phyloP scores from a whole-genome alignment of 2,329 filamentous ascomycete genomes.

The Cladophialophora psammophila region DNA sequence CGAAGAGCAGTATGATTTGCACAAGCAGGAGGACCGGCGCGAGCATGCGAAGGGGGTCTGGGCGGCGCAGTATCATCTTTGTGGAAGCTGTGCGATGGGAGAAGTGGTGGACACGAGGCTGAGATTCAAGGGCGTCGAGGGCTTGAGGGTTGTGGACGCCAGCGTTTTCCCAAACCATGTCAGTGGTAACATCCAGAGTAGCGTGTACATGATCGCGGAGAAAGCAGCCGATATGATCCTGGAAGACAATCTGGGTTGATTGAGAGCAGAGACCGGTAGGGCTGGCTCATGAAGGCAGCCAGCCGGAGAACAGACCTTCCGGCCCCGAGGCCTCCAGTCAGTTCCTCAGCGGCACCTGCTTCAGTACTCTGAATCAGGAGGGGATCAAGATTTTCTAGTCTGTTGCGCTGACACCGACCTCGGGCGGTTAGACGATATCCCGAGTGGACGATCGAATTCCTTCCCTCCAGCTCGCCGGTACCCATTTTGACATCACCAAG shows the following conservation, averaged over 20 bases:
- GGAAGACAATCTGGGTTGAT: background rate
- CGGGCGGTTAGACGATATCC: no score
- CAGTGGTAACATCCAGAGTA: background rate
- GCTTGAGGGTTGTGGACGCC: constrained; percentile 6
- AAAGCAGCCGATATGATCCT: constrained; percentile 2
- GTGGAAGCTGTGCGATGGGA: constrained; percentile 7
- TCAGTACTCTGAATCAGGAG: no score
- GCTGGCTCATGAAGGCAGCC: no score
- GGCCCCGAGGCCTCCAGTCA: no score
- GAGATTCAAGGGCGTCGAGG: constrained; percentile 2
- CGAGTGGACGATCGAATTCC: no score
- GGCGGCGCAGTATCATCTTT: background rate
- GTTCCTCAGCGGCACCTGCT: no score
- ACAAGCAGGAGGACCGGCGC: background rate
- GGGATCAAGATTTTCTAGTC: no score
- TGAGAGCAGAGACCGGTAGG: background rate
- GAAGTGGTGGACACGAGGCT: constrained; percentile 7
- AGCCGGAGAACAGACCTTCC: no score
- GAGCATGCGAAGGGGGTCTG: background rate
- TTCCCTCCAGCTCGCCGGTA: no score
- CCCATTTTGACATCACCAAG: no score
- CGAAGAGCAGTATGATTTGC: background rate
- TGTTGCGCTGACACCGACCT: no score
- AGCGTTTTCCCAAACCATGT: constrained; percentile 6
- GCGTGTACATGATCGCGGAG: constrained; percentile 6